phyloP scores from a whole-genome alignment of 2,329 filamentous ascomycete species.

The Clarireedia homoeocarpa region DNA sequence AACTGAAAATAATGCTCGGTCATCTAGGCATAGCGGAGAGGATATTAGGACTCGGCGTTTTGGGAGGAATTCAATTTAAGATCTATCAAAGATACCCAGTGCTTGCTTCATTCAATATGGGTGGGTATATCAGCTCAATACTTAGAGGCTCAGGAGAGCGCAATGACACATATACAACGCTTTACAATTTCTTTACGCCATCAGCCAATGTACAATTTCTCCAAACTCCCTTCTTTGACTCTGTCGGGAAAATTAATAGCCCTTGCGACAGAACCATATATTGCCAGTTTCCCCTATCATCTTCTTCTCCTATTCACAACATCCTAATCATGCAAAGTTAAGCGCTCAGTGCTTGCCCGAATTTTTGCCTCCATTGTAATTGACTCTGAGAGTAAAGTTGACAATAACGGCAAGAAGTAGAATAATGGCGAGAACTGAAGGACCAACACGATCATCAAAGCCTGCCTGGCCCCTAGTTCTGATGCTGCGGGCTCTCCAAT shows the following conservation, averaged over 20 bases:
- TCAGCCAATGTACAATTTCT: no score
- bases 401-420: constrained; percentile 85
- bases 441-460: constrained; percentile 93
- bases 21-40: neutral
- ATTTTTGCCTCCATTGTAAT: constrained; percentile 29
- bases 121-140: neutral
- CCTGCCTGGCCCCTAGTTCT: constrained; percentile 84
- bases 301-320: neutral
- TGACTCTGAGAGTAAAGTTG: constrained; percentile 83
- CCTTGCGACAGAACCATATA: neutral
- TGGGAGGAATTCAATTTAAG: neutral
- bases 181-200: neutral
- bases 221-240: no score
- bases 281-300: neutral
- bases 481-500: constrained; percentile 94
- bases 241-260: neutral
- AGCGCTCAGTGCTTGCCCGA: neutral
- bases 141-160: neutral
- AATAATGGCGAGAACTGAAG: constrained; percentile 81
- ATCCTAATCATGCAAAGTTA: neutral
- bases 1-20: neutral
- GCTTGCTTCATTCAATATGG: neutral
- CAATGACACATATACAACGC: neutral
- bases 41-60: constrained; percentile 1
- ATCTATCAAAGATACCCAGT: constrained; percentile 3